phyloP scores from a whole-genome alignment of 768 basidiomycete genomes.

The Lactarius deliciosus region DNA sequence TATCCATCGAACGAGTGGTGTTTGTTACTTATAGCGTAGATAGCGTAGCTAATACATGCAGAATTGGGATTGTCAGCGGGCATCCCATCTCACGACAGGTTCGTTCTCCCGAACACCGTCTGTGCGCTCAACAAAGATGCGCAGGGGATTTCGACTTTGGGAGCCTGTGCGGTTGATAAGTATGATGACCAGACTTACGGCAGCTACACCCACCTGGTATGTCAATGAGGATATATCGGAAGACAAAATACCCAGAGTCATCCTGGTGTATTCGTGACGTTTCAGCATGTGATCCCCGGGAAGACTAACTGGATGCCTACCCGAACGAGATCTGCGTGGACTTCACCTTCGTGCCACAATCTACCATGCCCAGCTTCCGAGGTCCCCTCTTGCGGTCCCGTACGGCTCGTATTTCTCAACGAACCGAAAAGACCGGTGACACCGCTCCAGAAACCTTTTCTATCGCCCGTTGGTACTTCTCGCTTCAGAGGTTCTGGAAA shows the following conservation, averaged over 20 bases:
- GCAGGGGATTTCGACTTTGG: constrained; percentile 55
- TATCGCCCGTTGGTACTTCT: constrained; percentile 37
- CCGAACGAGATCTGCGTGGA: constrained; percentile 74
- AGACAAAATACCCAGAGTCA: constrained; percentile 72
- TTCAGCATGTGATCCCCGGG: constrained; percentile 1
- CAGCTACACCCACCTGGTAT: constrained; percentile 61
- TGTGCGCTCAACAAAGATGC: constrained; percentile 68
- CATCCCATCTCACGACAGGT: constrained; percentile 66
- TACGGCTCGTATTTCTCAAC: constrained; percentile 46
- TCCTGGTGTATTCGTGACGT: constrained; percentile 46
- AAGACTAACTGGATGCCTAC: constrained; percentile 43
- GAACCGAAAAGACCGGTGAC: constrained; percentile 71
- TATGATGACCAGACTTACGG: constrained; percentile 35
- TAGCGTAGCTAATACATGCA: constrained; percentile 33
- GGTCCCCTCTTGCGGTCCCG: constrained; percentile 34
- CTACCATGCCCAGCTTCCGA: constrained; percentile 40
- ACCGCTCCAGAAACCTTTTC: constrained; percentile 47
- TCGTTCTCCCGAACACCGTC: constrained; percentile 70
- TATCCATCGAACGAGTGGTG: not conserved
- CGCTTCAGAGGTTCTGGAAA: constrained; percentile 34
- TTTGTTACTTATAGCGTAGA: constrained; percentile 6
- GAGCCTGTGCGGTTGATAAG: constrained; percentile 47
- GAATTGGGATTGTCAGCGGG: constrained; percentile 4
- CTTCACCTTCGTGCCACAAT: constrained; percentile 71
- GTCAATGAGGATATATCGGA: constrained; percentile 75